Evolutionary conservation across 345 rosid genomes (phyloP).

Genomic region (Brassica napus): DNA sequence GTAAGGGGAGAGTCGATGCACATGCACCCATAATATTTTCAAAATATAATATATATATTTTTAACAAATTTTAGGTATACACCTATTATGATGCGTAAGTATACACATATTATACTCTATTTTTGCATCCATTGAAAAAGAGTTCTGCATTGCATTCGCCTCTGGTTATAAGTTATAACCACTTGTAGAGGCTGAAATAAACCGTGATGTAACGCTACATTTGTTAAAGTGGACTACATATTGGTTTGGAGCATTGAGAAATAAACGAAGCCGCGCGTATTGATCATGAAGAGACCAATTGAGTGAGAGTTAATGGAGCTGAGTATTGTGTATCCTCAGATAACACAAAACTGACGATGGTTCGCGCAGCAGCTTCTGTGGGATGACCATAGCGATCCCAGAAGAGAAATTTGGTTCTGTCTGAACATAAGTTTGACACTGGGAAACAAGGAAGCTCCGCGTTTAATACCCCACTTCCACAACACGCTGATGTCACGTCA

Average conservation of each 20-base stretch:
- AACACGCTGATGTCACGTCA: slow-evolving; percentile 72
- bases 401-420: slow-evolving; percentile 63
- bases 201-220: not conserved
- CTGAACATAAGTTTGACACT: slow-evolving; percentile 50
- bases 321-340: slow-evolving; percentile 45
- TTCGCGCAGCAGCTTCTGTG: slow-evolving; percentile 54
- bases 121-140: not conserved
- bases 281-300: slow-evolving; percentile 43
- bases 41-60: no score
- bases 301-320: slow-evolving; percentile 52
- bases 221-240: not conserved
- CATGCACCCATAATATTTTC: not conserved
- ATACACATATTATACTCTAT: not conserved
- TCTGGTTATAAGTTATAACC: not conserved
- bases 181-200: not conserved
- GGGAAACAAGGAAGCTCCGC: slow-evolving; percentile 62
- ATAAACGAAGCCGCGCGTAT: not conserved
- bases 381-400: slow-evolving; percentile 80
- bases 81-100: not conserved
- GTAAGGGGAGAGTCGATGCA: not conserved
- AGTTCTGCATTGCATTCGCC: not conserved
- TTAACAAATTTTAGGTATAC: not conserved
- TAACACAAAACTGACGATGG: slow-evolving; percentile 50
- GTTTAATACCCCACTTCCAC: slow-evolving; percentile 66
- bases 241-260: not conserved